These are phyloP conservation scores for Lactarius sp. DNA, from an alignment of 768 basidiomycete species.

Conservation along the genomic window DNA sequence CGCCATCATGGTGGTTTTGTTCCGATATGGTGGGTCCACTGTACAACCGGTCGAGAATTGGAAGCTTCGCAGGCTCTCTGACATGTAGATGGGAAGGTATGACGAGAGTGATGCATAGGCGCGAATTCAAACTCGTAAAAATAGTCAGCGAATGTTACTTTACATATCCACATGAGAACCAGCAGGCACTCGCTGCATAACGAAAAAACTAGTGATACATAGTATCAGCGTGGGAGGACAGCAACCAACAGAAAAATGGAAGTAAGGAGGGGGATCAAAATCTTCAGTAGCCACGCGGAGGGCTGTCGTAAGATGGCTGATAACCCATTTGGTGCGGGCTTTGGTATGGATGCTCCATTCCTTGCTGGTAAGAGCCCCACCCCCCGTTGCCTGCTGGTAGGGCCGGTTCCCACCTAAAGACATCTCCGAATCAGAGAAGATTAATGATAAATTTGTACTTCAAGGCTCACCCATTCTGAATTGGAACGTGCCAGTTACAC, in stretches of 20 bases:
- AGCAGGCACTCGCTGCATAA: not conserved
- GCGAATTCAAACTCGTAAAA: not conserved
- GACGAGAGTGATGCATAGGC: not conserved
- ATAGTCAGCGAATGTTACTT: not conserved
- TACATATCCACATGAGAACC: not conserved
- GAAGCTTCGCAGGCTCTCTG: not conserved
- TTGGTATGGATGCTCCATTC: constrained; percentile 36
- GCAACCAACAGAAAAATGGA: constrained; percentile 1
- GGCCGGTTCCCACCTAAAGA: constrained; percentile 28
- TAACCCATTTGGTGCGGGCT: constrained; percentile 36
- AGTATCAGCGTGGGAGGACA: not conserved
- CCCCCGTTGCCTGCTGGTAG: constrained; percentile 17
- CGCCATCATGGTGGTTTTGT: constrained; percentile 15
- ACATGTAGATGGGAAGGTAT: not conserved
- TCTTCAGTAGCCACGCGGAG: constrained; percentile 9
- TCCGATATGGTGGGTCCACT: not conserved
- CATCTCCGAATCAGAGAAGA: not conserved
- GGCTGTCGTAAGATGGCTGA: constrained; percentile 21
- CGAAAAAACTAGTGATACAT: not conserved
- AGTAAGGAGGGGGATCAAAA: not conserved
- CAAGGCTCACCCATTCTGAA: constrained; percentile 45
- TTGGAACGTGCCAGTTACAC: constrained; percentile 58
- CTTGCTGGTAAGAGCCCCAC: constrained; percentile 21
- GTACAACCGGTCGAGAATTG: not conserved
- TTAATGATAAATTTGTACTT: not conserved